Evolutionary conservation across 75 land plant species (phyloP), one percentile per base, ranked within the genome.

Genomic region (Chamaecyparis obtusa): DNA sequence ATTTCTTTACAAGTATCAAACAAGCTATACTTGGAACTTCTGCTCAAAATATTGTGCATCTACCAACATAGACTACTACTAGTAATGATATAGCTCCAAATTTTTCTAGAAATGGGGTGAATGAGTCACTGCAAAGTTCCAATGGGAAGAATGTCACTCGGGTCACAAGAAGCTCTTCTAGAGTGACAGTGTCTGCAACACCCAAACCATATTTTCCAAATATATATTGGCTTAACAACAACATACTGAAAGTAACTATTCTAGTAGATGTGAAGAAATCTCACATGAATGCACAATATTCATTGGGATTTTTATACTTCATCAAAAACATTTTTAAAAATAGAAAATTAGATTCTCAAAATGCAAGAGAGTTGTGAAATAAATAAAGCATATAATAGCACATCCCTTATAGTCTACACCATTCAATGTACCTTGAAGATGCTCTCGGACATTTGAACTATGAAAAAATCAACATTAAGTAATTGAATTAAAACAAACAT

Each of bases 271-370:
- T 86, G 33, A 92, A 92, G 87, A 92, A 92, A 67, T 92, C 93
- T 5, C 93, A 92, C 92, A 92, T 90, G 36, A 92, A 92, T 16
- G 93, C 87, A 27, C 90, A 92, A 76, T 92, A 92, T 21, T 92
- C 93, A 67, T 92, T 92, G n/a, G 9, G 92, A 92, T 74, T 92
- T 89, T 69, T 92, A 88, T 95, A 95, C 93, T 98, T 98, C 69
- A 64, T 64, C 0, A 87, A 92, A 98, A 98, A 46, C 81, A 78
- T 78, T 37, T 16, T 19, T 13, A 78, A 49, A 78, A 1, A 39
- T 2, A 37, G 44, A 7, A 78, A 78, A 36, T 78, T 78, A 78
- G 81, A 78, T 37, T 78, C 81, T 78, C 41, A 78, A 78, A 78
- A 21, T 36, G 27, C 44, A 77, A 49, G 0, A 49, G 0, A 49